phyloP scores from a whole-genome alignment of 2,329 filamentous ascomycete species.

The Fusarium veterinarium region DNA sequence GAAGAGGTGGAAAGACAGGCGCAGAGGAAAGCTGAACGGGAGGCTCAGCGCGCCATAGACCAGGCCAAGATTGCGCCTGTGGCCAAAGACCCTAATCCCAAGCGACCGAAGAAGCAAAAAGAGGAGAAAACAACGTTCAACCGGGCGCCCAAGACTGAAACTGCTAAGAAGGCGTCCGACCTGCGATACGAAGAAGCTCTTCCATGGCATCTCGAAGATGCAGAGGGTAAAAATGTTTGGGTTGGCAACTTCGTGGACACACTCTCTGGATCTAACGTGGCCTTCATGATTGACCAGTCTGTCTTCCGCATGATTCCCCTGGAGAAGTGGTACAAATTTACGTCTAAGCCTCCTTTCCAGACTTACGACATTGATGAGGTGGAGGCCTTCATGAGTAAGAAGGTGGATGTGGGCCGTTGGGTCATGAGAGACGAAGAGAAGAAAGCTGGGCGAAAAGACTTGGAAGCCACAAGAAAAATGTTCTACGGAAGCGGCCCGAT shows the following conservation, averaged over 20 bases:
- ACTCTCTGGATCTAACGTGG: constrained; percentile 85
- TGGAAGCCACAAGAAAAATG: constrained; percentile 67
- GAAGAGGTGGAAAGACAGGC: constrained; percentile 73
- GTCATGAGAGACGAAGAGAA: constrained; percentile 76
- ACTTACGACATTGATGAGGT: constrained; percentile 84
- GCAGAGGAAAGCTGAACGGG: constrained; percentile 80
- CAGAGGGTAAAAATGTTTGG: constrained; percentile 95
- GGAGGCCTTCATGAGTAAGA: constrained; percentile 84
- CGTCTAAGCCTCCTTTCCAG: constrained; percentile 81
- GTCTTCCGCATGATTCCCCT: constrained; percentile 88
- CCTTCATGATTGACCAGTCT: constrained; percentile 76
- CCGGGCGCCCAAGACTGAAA: constrained; percentile 81
- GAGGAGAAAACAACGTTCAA: constrained; percentile 90
- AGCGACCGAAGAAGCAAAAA: constrained; percentile 72
- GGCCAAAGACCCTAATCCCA: constrained; percentile 65
- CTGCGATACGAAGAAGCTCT: constrained; percentile 93
- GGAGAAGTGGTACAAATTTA: constrained; percentile 96
- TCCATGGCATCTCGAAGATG: constrained; percentile 97
- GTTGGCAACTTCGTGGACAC: constrained; percentile 91
- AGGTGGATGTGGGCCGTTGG: constrained; percentile 82
- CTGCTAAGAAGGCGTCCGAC: constrained; percentile 78
- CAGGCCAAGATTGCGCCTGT: constrained; percentile 93
- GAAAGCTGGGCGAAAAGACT: constrained; percentile 65
- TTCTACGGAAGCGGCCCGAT: constrained; percentile 65
- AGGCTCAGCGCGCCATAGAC: constrained; percentile 87